phyloP scores from a whole-genome alignment of 129 eudicot species.

The Arctium minus region DNA sequence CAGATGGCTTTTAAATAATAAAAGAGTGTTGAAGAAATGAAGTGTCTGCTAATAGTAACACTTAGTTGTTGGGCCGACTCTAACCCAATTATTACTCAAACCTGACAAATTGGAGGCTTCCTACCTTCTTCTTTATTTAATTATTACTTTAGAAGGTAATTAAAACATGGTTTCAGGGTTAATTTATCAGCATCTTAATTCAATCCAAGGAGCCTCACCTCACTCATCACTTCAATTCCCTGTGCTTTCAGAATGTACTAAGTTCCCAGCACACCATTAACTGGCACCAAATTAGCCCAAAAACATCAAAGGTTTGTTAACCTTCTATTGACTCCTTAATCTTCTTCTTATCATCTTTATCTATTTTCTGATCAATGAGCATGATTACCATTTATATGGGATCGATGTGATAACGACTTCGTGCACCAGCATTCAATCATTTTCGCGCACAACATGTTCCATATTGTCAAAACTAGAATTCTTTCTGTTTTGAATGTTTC shows the following conservation, averaged over 20 bases:
- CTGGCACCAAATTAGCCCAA: conserved; percentile 5
- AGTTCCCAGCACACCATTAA: background rate
- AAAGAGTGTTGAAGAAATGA: conserved; percentile 29
- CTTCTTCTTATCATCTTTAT: background rate
- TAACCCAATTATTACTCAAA: conserved; percentile 39
- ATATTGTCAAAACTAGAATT: background rate
- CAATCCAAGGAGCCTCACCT: conserved; percentile 31
- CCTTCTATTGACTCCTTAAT: conserved; percentile 2
- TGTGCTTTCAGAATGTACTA: background rate
- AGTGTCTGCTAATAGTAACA: conserved; percentile 25
- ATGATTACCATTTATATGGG: background rate
- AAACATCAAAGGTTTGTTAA: conserved; percentile 24
- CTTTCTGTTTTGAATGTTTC: background rate
- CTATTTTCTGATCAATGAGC: background rate
- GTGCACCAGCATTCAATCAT: background rate
- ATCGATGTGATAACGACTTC: background rate
- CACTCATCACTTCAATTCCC: conserved; percentile 32
- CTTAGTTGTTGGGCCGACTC: conserved; percentile 46
- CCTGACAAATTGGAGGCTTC: conserved; percentile 58
- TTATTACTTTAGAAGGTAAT: background rate
- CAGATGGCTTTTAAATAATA: background rate
- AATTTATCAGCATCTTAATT: conserved; percentile 6
- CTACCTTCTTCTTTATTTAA: conserved; percentile 35
- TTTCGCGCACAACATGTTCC: too few relatives aligned
- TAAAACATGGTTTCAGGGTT: conserved; percentile 24